phyloP scores from a whole-genome alignment of 306 rosid species.

The Mimosa pudica region DNA sequence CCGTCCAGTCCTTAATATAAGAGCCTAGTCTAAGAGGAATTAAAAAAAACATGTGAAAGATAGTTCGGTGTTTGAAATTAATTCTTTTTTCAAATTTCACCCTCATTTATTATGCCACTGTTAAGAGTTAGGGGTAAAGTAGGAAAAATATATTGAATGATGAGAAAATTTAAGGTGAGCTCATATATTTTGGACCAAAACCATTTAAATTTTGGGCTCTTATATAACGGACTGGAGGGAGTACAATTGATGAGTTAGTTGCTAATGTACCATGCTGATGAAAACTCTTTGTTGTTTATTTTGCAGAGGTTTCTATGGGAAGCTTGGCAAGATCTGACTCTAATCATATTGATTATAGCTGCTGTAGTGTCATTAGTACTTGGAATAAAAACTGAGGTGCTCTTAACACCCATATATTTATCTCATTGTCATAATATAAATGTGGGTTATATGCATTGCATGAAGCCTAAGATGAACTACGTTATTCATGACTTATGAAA shows the following conservation, averaged over 20 bases:
- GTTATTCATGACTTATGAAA: not conserved
- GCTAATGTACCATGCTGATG: slow-evolving; percentile 2
- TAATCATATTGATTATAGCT: slow-evolving; percentile 85
- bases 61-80: too few relatives aligned
- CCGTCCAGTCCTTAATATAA: too few relatives aligned
- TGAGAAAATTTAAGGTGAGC: too few relatives aligned
- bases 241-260: slow-evolving; percentile 19
- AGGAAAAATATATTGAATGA: too few relatives aligned
- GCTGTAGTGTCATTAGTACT: slow-evolving; percentile 81
- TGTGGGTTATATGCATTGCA: not conserved
- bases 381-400: slow-evolving; percentile 90
- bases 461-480: not conserved
- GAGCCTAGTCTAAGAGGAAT: too few relatives aligned
- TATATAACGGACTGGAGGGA: too few relatives aligned
- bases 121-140: too few relatives aligned
- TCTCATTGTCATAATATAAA: not conserved
- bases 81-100: too few relatives aligned
- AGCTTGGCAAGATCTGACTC: slow-evolving; percentile 97
- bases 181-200: too few relatives aligned
- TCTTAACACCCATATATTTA: slow-evolving; percentile 9
- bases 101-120: too few relatives aligned
- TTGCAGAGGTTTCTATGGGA: slow-evolving; percentile 95
- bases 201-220: too few relatives aligned
- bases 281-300: slow-evolving; percentile 30
- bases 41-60: too few relatives aligned